Evolutionary conservation across 495 filamentous ascomycete species (phyloP).

Genomic region (Lasiosphaeria ovina): DNA sequence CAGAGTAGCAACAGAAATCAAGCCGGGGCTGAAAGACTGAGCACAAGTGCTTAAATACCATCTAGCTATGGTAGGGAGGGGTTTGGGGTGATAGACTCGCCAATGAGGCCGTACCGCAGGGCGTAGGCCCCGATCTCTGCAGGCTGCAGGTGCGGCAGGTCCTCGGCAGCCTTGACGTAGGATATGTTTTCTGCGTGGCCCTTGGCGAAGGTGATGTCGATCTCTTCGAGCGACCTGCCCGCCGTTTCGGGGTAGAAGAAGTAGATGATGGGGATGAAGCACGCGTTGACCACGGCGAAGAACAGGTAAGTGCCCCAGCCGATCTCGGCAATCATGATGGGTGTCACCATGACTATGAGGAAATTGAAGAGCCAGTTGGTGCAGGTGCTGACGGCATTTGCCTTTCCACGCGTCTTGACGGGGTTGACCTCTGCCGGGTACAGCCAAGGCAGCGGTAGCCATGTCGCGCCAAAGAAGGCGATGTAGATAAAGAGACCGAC

Average conservation of each 20-base stretch:
- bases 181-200: conserved; percentile 70
- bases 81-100: neutral
- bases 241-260: conserved; percentile 77
- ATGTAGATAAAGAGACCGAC: conserved; percentile 81
- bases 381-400: conserved; percentile 73
- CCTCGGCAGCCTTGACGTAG: conserved; percentile 67
- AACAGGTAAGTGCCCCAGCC: conserved; percentile 77
- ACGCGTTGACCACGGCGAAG: conserved; percentile 68
- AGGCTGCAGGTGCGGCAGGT: conserved; percentile 64
- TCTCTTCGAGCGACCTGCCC: conserved; percentile 70
- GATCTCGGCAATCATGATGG: conserved; percentile 66
- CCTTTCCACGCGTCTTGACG: conserved; percentile 69
- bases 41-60: no score
- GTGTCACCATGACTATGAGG: conserved; percentile 76
- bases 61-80: no score
- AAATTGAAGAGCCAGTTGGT: conserved; percentile 84
- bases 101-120: conserved; percentile 57
- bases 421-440: conserved; percentile 70
- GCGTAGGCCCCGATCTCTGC: conserved; percentile 64
- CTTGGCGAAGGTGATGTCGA: conserved; percentile 78
- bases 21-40: no score
- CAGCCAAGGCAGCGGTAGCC: conserved; percentile 69
- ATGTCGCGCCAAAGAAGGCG: conserved; percentile 71
- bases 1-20: no score
- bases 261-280: conserved; percentile 71